Base-by-base conservation (phyloP, 768 basidiomycete species). In the Mrakia hoshinonis region DNA sequence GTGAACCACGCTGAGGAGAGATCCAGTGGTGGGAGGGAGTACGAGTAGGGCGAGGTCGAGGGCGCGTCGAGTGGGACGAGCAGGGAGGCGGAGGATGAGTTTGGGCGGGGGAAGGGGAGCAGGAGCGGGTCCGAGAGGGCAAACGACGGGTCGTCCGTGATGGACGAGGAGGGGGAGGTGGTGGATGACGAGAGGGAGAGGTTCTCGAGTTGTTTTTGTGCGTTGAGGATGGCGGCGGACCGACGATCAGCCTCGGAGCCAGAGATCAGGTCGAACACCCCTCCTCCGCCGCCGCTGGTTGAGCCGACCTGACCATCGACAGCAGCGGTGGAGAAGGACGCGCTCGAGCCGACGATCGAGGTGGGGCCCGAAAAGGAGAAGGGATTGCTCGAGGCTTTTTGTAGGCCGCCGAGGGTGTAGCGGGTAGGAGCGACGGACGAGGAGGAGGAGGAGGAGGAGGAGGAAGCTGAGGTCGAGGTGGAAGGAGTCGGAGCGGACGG, bases 1-100 rank as follows among this genome's bases (percentile, higher is more conserved):
- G 58, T 20, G 34, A 61, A 61, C 58, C 58, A 61, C 31, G 58
- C 58, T 5, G 58, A 61, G 31, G 36, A 39, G 34, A 61, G 58
- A 31, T 61, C 58, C 31, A 61, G 4, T 6, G 58, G 58, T 4
- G 58, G 58, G 34, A 61, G 58, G 18, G 31, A 36, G 58, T 36
- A 34, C 15, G 36, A 29, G 36, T 22, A 36, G 34, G 31, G n/a
- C 7, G 31, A 36, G 12, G 18, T 15, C 1, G 34, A n/a, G 7
- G 43, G 43, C 7, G 43, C 43, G 43, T 43, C 43, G 43, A 43
- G 7, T 15, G 43, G 43, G 43, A 43, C 43, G 34, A 61, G 58
- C 13, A 61, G 58, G 34, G 36, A 36, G 15, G 58, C n/a, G 20
- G 31, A 36, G 22, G 58, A 36, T 12, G 58, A 61, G 58, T 36